A percentile compares a stretch with the other conserved stretches of the same genome.
Conservation (phyloP, 352 stramenopile species). For the Globisporangium nodosum region DNA sequence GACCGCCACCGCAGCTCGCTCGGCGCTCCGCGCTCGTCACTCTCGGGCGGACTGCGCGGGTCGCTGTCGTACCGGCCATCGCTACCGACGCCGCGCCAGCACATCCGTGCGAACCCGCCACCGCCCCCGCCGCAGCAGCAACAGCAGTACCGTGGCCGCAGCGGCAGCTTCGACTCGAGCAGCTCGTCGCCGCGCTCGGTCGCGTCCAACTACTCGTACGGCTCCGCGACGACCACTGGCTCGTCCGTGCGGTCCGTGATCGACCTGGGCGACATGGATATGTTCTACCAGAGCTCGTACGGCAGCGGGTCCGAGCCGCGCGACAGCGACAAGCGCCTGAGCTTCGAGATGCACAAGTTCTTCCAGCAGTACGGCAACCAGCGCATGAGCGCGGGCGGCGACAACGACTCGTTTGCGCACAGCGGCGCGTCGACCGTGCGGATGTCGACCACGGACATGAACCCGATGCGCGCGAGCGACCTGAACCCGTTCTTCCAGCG, state of each 20-base stretch:
- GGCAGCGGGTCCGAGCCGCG: slow-evolving; percentile 22
- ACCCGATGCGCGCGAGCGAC: slow-evolving; percentile 28
- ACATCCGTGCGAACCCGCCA: slow-evolving; percentile 4
- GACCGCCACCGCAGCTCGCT: not conserved
- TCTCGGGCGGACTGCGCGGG: slow-evolving; percentile 19
- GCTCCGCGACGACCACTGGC: slow-evolving; percentile 56
- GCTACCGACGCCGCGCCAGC: slow-evolving; percentile 8
- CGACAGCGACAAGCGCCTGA: slow-evolving; percentile 36
- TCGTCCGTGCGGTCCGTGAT: slow-evolving; percentile 64
- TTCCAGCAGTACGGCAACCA: slow-evolving; percentile 50
- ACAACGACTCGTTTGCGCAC: slow-evolving; percentile 39
- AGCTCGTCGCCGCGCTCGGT: slow-evolving; percentile 58
- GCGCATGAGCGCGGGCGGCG: slow-evolving; percentile 21
- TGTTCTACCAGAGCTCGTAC: slow-evolving; percentile 55
- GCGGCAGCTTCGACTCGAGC: slow-evolving; percentile 53
- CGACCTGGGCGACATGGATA: slow-evolving; percentile 76
- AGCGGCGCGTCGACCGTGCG: slow-evolving; percentile 43
- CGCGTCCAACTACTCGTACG: slow-evolving; percentile 77
- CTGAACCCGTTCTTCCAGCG: slow-evolving; percentile 32
- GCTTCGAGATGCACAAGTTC: slow-evolving; percentile 67
- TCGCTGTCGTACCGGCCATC: slow-evolving; percentile 5
- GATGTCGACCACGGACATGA: slow-evolving; percentile 18
- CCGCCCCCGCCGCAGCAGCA: slow-evolving; percentile 1
- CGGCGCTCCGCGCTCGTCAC: slow-evolving; percentile 28
- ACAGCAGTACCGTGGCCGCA: slow-evolving; percentile 19